These are phyloP conservation scores for Cornus kousa DNA, from an alignment of 148 eudicot species.

Conservation along the genomic window DNA sequence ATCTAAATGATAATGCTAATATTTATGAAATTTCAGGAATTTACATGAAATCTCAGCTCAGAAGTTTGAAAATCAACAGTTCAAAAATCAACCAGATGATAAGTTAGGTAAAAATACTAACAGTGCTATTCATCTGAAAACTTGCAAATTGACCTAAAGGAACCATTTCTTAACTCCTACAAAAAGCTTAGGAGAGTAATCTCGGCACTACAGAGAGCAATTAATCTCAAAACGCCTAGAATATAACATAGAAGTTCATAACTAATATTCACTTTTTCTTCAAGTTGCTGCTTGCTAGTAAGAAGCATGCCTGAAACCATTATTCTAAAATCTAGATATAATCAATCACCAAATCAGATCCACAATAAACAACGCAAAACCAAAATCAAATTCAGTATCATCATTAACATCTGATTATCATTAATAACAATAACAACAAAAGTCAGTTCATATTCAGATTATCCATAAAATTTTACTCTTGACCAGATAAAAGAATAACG, in stretches of 20 bases:
- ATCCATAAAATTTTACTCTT: background rate
- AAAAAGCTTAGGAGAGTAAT: too few species aligned
- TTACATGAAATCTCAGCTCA: background rate
- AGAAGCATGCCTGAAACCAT: background rate
- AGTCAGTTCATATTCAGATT: background rate
- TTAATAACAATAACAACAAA: background rate
- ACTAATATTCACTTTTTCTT: background rate
- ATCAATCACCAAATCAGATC: background rate
- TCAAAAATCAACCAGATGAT: background rate
- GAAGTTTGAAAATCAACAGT: background rate
- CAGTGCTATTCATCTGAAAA: background rate
- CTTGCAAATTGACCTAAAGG: background rate
- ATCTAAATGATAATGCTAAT: background rate
- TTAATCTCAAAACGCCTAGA: background rate
- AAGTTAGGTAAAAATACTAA: background rate
- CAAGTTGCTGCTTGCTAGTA: background rate
- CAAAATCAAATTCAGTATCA: background rate
- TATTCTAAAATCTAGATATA: background rate
- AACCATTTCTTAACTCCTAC: too few species aligned
- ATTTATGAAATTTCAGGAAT: background rate
- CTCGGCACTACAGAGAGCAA: too few species aligned
- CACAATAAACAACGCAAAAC: background rate
- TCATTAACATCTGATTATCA: background rate
- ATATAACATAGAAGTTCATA: background rate
- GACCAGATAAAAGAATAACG: too few species aligned